Evolutionary conservation across 2,329 filamentous ascomycete species (phyloP).

Genomic region (Epichloe amarillans): DNA sequence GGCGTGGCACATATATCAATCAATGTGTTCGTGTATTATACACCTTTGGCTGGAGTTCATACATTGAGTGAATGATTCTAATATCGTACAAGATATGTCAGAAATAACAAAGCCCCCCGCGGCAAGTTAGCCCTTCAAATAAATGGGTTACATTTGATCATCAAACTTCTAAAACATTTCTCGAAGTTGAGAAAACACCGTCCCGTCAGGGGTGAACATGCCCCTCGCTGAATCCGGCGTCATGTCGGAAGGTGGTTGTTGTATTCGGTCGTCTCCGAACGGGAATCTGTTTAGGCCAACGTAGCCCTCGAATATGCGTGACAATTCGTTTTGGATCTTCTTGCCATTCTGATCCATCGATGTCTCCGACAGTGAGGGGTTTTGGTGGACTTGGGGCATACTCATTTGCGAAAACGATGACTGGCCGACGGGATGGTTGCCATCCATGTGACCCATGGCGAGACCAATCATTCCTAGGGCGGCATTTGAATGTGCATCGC

Average conservation of each 20-base stretch:
- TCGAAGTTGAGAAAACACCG: constrained; percentile 23
- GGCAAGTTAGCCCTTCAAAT: too few relatives aligned
- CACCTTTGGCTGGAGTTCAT: background rate
- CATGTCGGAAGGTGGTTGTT: constrained; percentile 12
- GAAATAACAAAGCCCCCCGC: background rate
- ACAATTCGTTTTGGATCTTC: constrained; percentile 41
- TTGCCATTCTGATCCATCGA: constrained; percentile 29
- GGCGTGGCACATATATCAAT: too few relatives aligned
- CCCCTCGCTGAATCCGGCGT: constrained; percentile 9
- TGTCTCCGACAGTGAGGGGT: background rate
- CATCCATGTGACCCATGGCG: constrained; percentile 25
- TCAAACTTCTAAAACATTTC: constrained; percentile 21
- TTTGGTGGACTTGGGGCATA: constrained; percentile 9
- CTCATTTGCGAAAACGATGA: constrained; percentile 17
- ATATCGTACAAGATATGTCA: background rate
- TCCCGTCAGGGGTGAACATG: constrained; percentile 16
- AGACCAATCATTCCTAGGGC: constrained; percentile 43
- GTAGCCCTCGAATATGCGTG: constrained; percentile 29
- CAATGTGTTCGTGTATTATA: background rate
- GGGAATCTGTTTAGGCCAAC: constrained; percentile 23
- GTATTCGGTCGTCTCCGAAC: constrained; percentile 12
- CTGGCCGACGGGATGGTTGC: constrained; percentile 8
- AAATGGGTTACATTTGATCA: too few relatives aligned
- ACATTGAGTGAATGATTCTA: background rate
- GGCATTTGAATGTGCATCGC: constrained; percentile 38